Conservation (phyloP, 345 rosid genomes). For the Pistacia vera region DNA sequence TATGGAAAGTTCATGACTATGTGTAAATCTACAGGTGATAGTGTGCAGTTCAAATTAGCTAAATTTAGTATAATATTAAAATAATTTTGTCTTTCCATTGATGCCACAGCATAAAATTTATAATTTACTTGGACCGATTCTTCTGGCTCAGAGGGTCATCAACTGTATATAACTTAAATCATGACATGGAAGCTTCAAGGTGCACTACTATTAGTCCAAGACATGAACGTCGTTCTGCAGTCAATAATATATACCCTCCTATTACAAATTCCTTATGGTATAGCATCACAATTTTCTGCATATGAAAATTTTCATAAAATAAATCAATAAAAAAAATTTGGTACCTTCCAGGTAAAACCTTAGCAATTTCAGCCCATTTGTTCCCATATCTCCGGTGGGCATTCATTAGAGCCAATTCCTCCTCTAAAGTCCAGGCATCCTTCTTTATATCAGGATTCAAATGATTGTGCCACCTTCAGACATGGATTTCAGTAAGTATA, state of each 20-base stretch:
- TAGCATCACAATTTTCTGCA: slow-evolving; percentile 2
- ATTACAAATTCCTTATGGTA: not conserved
- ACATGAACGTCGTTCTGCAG: not conserved
- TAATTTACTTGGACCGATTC: not conserved
- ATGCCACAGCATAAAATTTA: not conserved
- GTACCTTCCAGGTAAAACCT: slow-evolving; percentile 97
- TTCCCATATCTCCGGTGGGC: slow-evolving; percentile 81
- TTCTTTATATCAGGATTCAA: slow-evolving; percentile 93
- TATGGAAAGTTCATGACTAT: no score
- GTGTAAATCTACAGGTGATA: not conserved
- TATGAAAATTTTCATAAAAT: slow-evolving; percentile 3
- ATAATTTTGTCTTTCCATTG: not conserved
- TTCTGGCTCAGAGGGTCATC: not conserved
- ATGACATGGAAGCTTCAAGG: not conserved
- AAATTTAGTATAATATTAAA: not conserved
- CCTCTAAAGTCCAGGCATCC: slow-evolving; percentile 93
- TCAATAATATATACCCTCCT: not conserved
- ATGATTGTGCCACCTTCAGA: slow-evolving; percentile 98
- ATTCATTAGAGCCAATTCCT: slow-evolving; percentile 79
- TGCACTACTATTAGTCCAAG: not conserved
- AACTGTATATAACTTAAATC: not conserved
- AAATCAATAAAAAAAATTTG: not conserved
- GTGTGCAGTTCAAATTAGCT: not conserved
- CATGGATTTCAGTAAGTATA: slow-evolving; percentile 10
- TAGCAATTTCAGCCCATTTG: slow-evolving; percentile 99